Base-by-base conservation (phyloP, 2,329 filamentous ascomycete genomes). In the Penicillium sp. region DNA sequence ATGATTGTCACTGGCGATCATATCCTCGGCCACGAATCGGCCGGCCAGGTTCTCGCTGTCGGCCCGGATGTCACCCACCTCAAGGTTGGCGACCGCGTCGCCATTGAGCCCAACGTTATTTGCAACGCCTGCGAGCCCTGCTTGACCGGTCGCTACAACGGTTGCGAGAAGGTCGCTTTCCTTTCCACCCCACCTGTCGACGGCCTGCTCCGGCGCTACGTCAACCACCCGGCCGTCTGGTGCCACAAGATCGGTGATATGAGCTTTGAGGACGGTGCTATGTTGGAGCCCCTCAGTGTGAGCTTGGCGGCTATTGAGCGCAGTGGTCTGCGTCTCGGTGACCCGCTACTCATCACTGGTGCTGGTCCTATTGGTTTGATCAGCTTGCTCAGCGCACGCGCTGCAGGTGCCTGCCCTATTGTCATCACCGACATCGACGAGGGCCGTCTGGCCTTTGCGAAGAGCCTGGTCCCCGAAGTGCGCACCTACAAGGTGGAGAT, bases 401-500 rank as follows among this genome's bases (percentile, higher is more conserved):
- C 93, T 6, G 91, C 92, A 0, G 94, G 94, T 43, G 93, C 93
- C 7, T 90, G 89, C 61, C 93, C 93, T 14, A 83, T 97, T 59
- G 89, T 96, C 62, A 91, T 97, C 69, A 97, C 93, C 4, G 94
- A 97, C 73, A 95, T 97, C 66, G 91, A 96, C 67, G 88, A 91
- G 67, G 89, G 89, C 53, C 84, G 93, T 27, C 79, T 97, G 58
- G 81, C 82, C 47, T 97, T 97, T 68, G 93, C 94, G 47, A 90
- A 90, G 77, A 84, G 88, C 66, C 80, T 97, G 51, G 89, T 88
- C 54, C 91, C 92, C 2, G 83, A 84, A 40, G 90, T 90, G 43
- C 82, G 84, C 67, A 95, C 91, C 11, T 89, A 93, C 80, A 71
- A 73, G 60, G 73, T 76, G 19, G 64, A 77, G 67, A 65, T 68